phyloP scores from a whole-genome alignment of 768 basidiomycete genomes.

The Leccinellum luteum region DNA sequence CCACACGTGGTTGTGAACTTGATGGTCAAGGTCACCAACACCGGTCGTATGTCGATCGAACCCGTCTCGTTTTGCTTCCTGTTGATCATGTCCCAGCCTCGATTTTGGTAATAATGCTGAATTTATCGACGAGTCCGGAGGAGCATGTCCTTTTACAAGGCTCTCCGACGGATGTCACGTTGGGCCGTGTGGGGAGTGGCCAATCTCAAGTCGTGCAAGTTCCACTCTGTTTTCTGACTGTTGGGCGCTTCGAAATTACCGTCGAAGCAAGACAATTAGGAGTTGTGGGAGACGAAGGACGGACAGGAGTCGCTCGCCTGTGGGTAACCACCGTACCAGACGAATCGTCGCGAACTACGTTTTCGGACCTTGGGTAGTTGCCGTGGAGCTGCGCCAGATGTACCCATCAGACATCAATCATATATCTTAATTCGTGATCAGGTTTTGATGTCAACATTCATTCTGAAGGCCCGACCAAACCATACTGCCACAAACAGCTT shows the following conservation, averaged over 20 bases:
- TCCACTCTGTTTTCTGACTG: constrained; percentile 70
- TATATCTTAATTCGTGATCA: neutral
- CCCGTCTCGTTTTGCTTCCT: neutral
- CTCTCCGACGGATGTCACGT: constrained; percentile 51
- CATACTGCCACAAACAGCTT: too few species aligned
- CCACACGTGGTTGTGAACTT: constrained; percentile 67
- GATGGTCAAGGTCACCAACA: constrained; percentile 55
- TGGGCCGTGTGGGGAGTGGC: constrained; percentile 61
- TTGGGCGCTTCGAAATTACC: constrained; percentile 56
- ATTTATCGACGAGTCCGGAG: constrained; percentile 53
- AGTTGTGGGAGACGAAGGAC: constrained; percentile 7
- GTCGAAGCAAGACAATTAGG: constrained; percentile 36
- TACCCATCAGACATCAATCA: neutral
- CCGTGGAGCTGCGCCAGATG: neutral
- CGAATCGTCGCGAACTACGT: neutral
- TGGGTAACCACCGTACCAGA: constrained; percentile 14
- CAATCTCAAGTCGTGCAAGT: constrained; percentile 50
- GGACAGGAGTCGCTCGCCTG: constrained; percentile 23
- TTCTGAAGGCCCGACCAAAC: neutral
- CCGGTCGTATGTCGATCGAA: constrained; percentile 52
- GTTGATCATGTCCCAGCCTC: constrained; percentile 40
- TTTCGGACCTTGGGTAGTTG: neutral
- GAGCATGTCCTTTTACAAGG: constrained; percentile 75
- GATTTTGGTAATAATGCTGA: constrained; percentile 50
- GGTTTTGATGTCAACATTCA: neutral